A percentile compares a stretch with the other conserved stretches of the same genome.
Evolutionary conservation across 805 yeast species (phyloP).

Genomic region (Myxozyma udenii): DNA sequence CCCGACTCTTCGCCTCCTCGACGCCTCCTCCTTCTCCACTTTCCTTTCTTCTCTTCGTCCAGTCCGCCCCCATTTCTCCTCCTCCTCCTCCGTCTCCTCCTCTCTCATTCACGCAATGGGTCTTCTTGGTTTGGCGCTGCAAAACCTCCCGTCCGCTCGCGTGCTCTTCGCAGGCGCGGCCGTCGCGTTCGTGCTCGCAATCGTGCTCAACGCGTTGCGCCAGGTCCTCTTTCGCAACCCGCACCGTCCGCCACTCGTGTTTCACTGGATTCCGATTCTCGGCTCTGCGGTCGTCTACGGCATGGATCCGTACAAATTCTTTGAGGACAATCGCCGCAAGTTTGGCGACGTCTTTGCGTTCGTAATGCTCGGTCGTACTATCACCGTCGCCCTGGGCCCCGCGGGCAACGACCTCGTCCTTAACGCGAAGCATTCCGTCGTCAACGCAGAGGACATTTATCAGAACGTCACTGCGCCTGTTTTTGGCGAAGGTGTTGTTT

Average conservation of each 20-base stretch:
- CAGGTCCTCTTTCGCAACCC: conserved; percentile 40
- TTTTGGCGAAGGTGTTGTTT: conserved; percentile 94
- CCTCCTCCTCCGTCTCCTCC: not conserved
- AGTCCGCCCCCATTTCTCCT: not conserved
- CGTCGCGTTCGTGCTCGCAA: conserved; percentile 13
- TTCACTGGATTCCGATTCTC: conserved; percentile 91
- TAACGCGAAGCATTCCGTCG: conserved; percentile 84
- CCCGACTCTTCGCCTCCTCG: not conserved
- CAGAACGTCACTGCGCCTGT: conserved; percentile 98
- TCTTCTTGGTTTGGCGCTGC: not conserved
- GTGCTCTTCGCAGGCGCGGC: conserved; percentile 4
- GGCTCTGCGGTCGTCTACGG: conserved; percentile 91
- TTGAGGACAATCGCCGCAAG: conserved; percentile 69
- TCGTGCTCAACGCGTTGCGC: conserved; percentile 34
- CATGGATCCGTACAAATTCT: conserved; percentile 89
- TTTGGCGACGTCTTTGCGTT: conserved; percentile 94
- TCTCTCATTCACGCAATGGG: not conserved
- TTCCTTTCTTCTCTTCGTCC: not conserved
- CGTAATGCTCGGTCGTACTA: conserved; percentile 78
- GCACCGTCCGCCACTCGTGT: conserved; percentile 86
- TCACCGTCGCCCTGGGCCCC: conserved; percentile 96
- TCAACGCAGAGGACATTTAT: conserved; percentile 95
- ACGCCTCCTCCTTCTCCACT: not conserved
- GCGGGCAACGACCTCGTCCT: conserved; percentile 96
- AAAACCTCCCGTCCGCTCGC: not conserved